phyloP scores from a whole-genome alignment of 2,329 filamentous ascomycete species.

The Hortaea sp. region DNA sequence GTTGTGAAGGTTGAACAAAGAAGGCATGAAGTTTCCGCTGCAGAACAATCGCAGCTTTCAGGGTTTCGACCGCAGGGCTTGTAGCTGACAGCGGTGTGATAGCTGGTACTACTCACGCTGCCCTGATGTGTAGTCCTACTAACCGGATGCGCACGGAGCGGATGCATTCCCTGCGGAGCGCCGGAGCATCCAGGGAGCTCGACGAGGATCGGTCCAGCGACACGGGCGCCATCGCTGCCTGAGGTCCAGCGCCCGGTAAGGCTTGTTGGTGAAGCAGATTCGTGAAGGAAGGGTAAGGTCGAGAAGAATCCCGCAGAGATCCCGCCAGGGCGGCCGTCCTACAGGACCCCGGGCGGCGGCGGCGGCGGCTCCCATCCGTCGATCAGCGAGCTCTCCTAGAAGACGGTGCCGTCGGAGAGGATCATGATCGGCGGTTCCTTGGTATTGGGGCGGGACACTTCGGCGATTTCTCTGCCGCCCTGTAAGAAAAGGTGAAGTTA shows the following conservation, averaged over 20 bases:
- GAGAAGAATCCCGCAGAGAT: no score
- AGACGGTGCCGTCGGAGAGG: slow-evolving; percentile 90
- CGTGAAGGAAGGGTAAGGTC: background rate
- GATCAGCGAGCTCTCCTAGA: slow-evolving; percentile 43
- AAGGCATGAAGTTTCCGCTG: no score
- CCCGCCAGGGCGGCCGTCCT: background rate
- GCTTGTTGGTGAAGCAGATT: background rate
- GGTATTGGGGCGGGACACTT: slow-evolving; percentile 89
- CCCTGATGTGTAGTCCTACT: background rate
- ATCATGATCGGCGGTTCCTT: slow-evolving; percentile 96
- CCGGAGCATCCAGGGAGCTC: background rate
- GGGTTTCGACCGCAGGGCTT: background rate
- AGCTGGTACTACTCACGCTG: slow-evolving; percentile 1
- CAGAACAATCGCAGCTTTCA: no score
- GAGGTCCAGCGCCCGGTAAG: background rate
- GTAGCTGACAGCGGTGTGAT: background rate
- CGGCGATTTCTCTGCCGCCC: slow-evolving; percentile 92
- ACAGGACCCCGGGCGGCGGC: background rate
- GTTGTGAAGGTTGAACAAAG: no score
- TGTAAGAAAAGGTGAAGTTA: slow-evolving; percentile 26
- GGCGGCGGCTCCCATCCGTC: slow-evolving; percentile 11
- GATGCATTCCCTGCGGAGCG: slow-evolving; percentile 7
- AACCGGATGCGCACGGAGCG: slow-evolving; percentile 15
- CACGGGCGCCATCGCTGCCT: background rate
- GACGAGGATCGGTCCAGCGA: background rate